Percentiles rank a stretch among this genome's conserved stretches.
Conservation (phyloP, 176 grass and related monocot genomes). For the Poa annua region DNA sequence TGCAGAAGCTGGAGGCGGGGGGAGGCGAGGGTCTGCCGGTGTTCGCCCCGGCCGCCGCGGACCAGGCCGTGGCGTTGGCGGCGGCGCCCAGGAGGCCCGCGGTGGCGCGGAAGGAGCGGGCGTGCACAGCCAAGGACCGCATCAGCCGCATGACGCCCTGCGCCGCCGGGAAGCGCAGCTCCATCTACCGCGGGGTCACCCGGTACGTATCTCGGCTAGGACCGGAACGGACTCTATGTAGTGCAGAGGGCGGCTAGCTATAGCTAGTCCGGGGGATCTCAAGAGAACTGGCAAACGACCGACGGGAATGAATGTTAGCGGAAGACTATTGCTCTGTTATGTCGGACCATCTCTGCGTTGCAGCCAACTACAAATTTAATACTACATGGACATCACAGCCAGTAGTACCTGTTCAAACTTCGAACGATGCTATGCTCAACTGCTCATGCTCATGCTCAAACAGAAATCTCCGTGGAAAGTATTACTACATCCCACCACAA, state of each 20-base stretch:
- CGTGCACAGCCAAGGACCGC: slow-evolving; percentile 97
- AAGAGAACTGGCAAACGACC: neutral
- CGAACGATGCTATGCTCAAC: neutral
- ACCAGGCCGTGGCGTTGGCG: neutral
- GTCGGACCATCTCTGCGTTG: neutral
- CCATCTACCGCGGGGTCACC: slow-evolving; percentile 98
- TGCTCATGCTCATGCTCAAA: neutral
- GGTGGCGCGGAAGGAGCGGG: slow-evolving; percentile 76
- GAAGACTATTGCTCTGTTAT: neutral
- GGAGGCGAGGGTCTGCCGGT: slow-evolving; percentile 2
- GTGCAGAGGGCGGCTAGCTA: neutral
- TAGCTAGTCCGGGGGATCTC: neutral
- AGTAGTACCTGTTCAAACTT: neutral
- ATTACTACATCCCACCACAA: neutral
- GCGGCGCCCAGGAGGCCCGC: slow-evolving; percentile 55
- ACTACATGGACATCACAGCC: neutral
- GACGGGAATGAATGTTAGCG: neutral
- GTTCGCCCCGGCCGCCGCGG: slow-evolving; percentile 15
- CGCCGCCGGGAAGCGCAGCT: slow-evolving; percentile 95
- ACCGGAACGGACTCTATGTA: neutral
- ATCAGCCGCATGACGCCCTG: slow-evolving; percentile 99
- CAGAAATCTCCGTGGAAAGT: neutral
- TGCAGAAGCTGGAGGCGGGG: slow-evolving; percentile 58
- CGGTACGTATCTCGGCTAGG: slow-evolving; percentile 66
- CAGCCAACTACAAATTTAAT: too few species aligned